These are phyloP conservation scores for Nematocida sp. DNA, from an alignment of 371 early-diverging fungal genomes.

Conservation along the genomic window DNA sequence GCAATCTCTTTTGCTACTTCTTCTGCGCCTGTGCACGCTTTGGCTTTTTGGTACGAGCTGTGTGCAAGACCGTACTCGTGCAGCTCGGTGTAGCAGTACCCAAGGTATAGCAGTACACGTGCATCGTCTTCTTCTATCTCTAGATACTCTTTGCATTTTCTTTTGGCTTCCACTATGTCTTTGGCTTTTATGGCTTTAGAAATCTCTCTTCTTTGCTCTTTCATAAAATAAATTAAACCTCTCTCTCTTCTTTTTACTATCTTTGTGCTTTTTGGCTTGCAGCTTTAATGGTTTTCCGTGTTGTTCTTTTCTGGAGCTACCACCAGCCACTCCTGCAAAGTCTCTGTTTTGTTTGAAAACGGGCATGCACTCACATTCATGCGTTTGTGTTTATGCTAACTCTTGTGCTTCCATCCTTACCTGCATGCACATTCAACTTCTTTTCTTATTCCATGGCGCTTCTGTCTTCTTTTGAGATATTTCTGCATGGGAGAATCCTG, in stretches of 20 bases:
- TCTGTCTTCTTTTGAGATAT: too few relatives aligned
- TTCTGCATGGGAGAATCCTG: too few relatives aligned
- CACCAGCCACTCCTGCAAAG: too few relatives aligned
- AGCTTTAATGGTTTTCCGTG: background rate
- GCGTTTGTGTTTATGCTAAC: too few relatives aligned
- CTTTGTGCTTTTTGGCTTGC: background rate
- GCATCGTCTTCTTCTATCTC: background rate
- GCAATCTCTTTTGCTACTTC: background rate
- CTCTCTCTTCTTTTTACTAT: background rate
- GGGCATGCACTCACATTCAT: too few relatives aligned
- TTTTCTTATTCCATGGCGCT: too few relatives aligned
- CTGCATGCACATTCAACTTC: too few relatives aligned
- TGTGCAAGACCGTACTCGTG: background rate
- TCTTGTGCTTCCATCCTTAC: too few relatives aligned
- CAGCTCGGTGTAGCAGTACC: slow-evolving; percentile 2
- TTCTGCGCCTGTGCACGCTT: background rate
- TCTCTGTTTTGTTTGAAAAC: too few relatives aligned
- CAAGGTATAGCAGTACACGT: background rate
- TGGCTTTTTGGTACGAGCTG: background rate
- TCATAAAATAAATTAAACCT: slow-evolving; percentile 6
- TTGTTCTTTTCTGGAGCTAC: background rate
- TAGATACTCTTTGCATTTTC: slow-evolving; percentile 8
- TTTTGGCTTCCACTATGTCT: background rate
- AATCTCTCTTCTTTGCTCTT: slow-evolving; percentile 1
- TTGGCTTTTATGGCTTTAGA: background rate